Evolutionary conservation across 345 rosid genomes (phyloP), one percentile per base, ranked within the genome.

Genomic region (Erodium maritimum): DNA sequence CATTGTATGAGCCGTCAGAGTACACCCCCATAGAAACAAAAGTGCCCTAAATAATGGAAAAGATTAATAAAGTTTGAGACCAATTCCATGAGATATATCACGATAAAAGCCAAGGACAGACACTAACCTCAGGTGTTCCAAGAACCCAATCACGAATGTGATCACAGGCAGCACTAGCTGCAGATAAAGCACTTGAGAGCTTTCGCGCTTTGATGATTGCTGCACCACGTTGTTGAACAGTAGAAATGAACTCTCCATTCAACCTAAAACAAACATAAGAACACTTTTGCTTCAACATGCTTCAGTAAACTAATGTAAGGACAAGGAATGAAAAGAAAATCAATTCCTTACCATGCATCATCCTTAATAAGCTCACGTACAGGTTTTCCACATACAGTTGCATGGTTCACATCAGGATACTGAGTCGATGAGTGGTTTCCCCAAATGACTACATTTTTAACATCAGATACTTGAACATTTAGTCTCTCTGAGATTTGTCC

Each of bases 81-180:
- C 7, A 19, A 19, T 8, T 52, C 21, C 21, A 19, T n/a, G 21
- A 52, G 7, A 51, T n/a, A 52, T 5, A 1, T 3, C 12, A 52
- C 9, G n/a, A 52, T 12, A 21, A 52, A 52, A 52, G 11, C 55
- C 19, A 52, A 17, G 12, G 19, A 0, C 0, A 33, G 17, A 5
- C 50, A 23, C 24, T n/a, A 46, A 85, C 88, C 82, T 79, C 76
- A 13, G 91, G 74, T n/a, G 91, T 85, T 23, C 97, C 99, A 67
- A 93, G 91, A 67, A 93, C 97, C 99, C 99, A 93, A 70, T 93
- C 95, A 63, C 87, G 99, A 25, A 93, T 89, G 73, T 93, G 99
- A 67, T 93, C 99, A 70, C 99, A 93, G 55, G 99, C 99, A 62
- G 91, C 75, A 70, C 97, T 93, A 56, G 99, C 99, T 69, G 99